phyloP scores from a whole-genome alignment of 768 basidiomycete genomes.

The Astraeus odoratus region DNA sequence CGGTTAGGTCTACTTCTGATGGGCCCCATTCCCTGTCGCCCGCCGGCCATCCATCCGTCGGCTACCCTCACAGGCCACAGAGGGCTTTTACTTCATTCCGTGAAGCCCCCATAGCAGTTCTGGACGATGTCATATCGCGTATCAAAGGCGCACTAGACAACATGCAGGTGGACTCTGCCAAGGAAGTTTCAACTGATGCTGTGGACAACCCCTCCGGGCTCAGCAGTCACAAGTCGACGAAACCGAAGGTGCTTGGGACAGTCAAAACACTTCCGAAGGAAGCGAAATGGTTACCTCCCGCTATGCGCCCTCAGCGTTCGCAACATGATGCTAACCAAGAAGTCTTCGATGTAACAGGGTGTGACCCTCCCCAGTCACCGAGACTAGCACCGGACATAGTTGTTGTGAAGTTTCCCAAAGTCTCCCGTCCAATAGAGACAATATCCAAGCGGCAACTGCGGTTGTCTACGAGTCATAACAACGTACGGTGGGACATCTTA shows the following conservation, averaged over 20 bases:
- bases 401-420: slow-evolving; percentile 48
- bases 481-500: slow-evolving; percentile 54
- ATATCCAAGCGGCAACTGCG: slow-evolving; percentile 44
- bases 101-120: slow-evolving; percentile 59
- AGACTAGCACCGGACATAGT: slow-evolving; percentile 31
- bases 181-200: slow-evolving; percentile 11
- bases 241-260: slow-evolving; percentile 12
- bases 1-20: background rate
- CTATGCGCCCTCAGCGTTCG: slow-evolving; percentile 34
- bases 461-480: slow-evolving; percentile 32
- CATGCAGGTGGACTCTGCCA: slow-evolving; percentile 48
- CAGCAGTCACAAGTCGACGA: slow-evolving; percentile 15
- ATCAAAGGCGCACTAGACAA: slow-evolving; percentile 74
- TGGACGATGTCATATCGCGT: slow-evolving; percentile 79
- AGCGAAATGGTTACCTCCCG: slow-evolving; percentile 50
- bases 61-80: slow-evolving; percentile 16
- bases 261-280: slow-evolving; percentile 28
- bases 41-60: no score
- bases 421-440: slow-evolving; percentile 35
- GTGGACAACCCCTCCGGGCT: slow-evolving; percentile 16
- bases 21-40: slow-evolving; percentile 5
- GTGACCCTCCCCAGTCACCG: slow-evolving; percentile 44
- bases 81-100: slow-evolving; percentile 29
- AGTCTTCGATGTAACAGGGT: slow-evolving; percentile 38
- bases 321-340: slow-evolving; percentile 36